Percentiles rank a stretch among this genome's conserved stretches.
Evolutionary conservation across 2,329 filamentous ascomycete species (phyloP).

Genomic region (Aspergillus neotritici): DNA sequence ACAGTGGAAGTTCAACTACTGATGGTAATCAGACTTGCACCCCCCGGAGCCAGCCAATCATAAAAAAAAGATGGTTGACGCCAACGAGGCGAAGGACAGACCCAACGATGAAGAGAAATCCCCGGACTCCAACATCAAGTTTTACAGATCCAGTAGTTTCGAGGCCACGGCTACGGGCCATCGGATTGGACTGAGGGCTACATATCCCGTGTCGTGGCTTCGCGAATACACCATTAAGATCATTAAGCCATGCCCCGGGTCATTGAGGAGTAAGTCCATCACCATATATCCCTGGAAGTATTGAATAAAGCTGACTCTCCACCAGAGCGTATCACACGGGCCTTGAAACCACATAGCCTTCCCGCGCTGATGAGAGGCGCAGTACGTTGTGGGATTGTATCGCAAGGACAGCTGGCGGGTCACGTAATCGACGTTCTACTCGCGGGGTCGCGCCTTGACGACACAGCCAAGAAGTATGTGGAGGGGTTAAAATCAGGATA

Average conservation of each 20-base stretch:
- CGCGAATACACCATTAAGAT: slow-evolving; percentile 4
- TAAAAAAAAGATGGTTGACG: no score
- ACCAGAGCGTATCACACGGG: slow-evolving; percentile 8
- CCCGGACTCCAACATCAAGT: no score
- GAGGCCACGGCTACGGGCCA: not conserved
- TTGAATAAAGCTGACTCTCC: no score
- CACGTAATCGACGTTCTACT: slow-evolving; percentile 4
- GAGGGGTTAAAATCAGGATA: slow-evolving; percentile 2
- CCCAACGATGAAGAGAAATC: no score
- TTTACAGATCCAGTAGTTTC: no score
- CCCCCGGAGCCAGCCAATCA: no score
- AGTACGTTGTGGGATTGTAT: slow-evolving; percentile 6
- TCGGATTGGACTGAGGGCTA: slow-evolving; percentile 3
- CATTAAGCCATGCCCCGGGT: slow-evolving; percentile 6
- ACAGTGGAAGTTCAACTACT: no score
- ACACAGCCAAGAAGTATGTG: slow-evolving; percentile 6
- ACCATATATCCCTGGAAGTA: not conserved
- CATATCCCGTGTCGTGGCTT: slow-evolving; percentile 5
- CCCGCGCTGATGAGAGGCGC: slow-evolving; percentile 7
- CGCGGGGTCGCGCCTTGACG: slow-evolving; percentile 3
- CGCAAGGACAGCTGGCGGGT: slow-evolving; percentile 7
- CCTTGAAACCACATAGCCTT: slow-evolving; percentile 5
- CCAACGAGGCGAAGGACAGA: no score
- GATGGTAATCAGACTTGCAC: no score
- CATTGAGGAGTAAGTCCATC: slow-evolving; percentile 2